Evolutionary conservation across 2,329 filamentous ascomycete species (phyloP), one percentile per base, ranked within the genome.

Genomic region (Venturia oleaginea): DNA sequence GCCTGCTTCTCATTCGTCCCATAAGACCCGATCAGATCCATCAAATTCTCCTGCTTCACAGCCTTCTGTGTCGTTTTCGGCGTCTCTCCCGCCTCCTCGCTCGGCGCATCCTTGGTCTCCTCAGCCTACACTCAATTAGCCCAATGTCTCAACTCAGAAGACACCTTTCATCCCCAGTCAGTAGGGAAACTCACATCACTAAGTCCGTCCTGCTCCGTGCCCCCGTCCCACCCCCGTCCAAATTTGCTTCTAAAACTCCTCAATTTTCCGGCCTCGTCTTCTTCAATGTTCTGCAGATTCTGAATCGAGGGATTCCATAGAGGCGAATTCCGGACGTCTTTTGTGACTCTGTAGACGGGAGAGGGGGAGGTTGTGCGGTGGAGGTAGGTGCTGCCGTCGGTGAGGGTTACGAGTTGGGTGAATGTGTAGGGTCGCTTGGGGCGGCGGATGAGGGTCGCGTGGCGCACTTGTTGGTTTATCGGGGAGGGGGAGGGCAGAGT

Each of bases 341-440:
- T 95, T 66, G 82, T 83, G 62, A 78, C 81, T 68, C 80, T 80
- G 76, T 86, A 86, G 66, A 87, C 78, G 8, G 85, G 80, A 27
- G 78, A 71, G 0, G 91, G 90, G 13, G 85, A 90, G 13, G 90
- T 91, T 30, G 90, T 92, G 73, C 89, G 89, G 72, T 87, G 83
- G 60, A 88, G 86, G 78, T 86, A 97, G 66, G 92, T 89, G 72
- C 86, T 90, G 70, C 94, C 94, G 80, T 99, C 94, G 48, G 89
- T 91, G 68, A 97, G 88, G 63, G 92, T 92, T 69, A 99, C 83
- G 66, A 99, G 84, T 78, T 99, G 94, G n/a, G 93, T 97, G 82
- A 97, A 97, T 69, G 88, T 91, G 82, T 97, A 97, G 51, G 94
- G 93, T 6, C 92, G 86, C 72, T 92, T 89, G n/a, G 92, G 92